Base-by-base conservation (phyloP, 768 basidiomycete genomes). In the Pilatotrama ljubarskyi region DNA sequence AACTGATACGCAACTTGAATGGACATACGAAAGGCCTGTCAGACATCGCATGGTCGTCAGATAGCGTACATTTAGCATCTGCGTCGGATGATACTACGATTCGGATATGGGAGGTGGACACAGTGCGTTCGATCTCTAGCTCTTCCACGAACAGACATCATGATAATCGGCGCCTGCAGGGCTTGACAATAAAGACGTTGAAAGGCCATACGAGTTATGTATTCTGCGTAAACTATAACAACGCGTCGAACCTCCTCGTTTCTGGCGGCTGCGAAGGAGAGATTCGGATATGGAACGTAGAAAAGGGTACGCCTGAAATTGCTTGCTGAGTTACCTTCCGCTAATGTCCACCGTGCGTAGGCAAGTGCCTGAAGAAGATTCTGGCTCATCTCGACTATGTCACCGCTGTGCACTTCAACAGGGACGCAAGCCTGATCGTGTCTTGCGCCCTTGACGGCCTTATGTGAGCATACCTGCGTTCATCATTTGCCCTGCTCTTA, bases 321-420 rank as follows among this genome's bases (percentile, higher is more conserved):
- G 38, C 43, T 32, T 10, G 24, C 18, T 40, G 20, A 17, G 11
- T 35, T 5, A 13, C 17, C 4, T 13, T 2, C 8, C 22, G 11
- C 11, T 5, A 18, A 14, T 4, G 1, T 2, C 3, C 37, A n/a
- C 14, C 38, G 17, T 14, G 29, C 17, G 15, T 63, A 93, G 96
- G 93, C 18, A 90, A 84, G 69, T 90, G 87, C 68, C 80, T 93
- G 73, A 89, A 92, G 73, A 91, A 88, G 2, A 71, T 99, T 22
- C 91, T 93, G 61, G 96, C 93, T 0, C 96, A 98, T 72, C 80
- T 95, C 48, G 96, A 98, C 74, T 95, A 91, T 60, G 93, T 98
- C 25, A 95, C 94, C 13, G 91, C 92, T 2, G 94, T 98, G 2
- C 89, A 93, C 70, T 99, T 96, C 78, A 96, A 95, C 69, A 75